A percentile compares a stretch with the other conserved stretches of the same genome.
These are phyloP conservation scores for Phialophora macrospora DNA, from an alignment of 2,329 filamentous ascomycete species.

Conservation along the genomic window DNA sequence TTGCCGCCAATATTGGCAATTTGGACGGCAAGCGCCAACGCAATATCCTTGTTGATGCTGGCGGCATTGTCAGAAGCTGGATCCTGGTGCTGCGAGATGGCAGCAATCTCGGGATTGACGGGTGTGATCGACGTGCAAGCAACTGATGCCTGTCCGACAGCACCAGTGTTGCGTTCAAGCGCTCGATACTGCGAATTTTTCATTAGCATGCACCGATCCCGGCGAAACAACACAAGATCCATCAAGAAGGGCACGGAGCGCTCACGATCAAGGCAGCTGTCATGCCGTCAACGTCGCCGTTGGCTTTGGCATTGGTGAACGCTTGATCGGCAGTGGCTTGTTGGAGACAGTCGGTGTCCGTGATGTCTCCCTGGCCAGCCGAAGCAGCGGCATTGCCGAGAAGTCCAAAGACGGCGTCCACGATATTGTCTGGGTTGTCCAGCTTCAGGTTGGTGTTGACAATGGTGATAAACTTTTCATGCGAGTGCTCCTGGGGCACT, in stretches of 20 bases:
- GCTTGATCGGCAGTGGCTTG: slow-evolving; percentile 63
- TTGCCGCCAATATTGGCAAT: slow-evolving; percentile 67
- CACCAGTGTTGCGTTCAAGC: slow-evolving; percentile 65
- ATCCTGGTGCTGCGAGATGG: slow-evolving; percentile 69
- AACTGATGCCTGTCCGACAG: slow-evolving; percentile 62
- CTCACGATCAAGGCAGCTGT: slow-evolving; percentile 55
- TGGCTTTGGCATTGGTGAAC: slow-evolving; percentile 64
- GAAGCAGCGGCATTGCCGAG: slow-evolving; percentile 59
- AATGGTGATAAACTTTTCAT: slow-evolving; percentile 55
- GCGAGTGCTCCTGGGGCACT: slow-evolving; percentile 64
- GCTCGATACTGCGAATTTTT: slow-evolving; percentile 48
- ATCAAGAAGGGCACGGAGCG: not conserved
- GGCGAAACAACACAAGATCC: not conserved
- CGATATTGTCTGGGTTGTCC: slow-evolving; percentile 57
- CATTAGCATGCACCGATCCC: not conserved
- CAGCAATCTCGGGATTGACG: slow-evolving; percentile 68
- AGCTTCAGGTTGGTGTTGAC: slow-evolving; percentile 51
- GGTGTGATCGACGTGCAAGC: slow-evolving; percentile 61
- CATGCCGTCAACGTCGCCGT: slow-evolving; percentile 59
- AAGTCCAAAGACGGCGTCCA: slow-evolving; percentile 58
- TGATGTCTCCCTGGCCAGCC: slow-evolving; percentile 55
- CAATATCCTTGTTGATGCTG: slow-evolving; percentile 64
- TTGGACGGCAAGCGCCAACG: slow-evolving; percentile 63
- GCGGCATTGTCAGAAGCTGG: slow-evolving; percentile 64
- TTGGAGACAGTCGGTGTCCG: slow-evolving; percentile 63